Conservation (phyloP, 2,329 filamentous ascomycete genomes). For the Macrophomina phaseolina region DNA sequence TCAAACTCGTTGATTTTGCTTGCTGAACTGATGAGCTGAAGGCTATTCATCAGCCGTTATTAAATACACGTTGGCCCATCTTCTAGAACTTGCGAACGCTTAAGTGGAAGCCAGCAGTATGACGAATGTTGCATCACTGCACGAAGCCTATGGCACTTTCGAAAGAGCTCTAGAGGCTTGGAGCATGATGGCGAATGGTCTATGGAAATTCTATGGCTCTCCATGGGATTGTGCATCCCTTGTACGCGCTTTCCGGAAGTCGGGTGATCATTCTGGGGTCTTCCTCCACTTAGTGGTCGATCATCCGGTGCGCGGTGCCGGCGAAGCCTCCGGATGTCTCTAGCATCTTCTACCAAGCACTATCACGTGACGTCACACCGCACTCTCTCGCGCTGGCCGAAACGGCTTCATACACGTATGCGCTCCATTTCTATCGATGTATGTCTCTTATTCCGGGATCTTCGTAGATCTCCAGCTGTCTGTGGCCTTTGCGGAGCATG, state of each 20-base stretch:
- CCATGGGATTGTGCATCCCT: background rate
- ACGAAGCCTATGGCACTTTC: slow-evolving; percentile 7
- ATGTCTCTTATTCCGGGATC: slow-evolving; percentile 82
- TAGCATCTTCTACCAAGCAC: slow-evolving; percentile 19
- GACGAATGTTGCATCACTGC: slow-evolving; percentile 3
- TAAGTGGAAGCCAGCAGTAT: background rate
- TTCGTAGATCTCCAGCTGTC: slow-evolving; percentile 83
- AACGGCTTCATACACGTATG: background rate
- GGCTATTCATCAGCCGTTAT: background rate
- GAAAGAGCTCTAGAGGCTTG: slow-evolving; percentile 13
- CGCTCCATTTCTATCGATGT: slow-evolving; percentile 20
- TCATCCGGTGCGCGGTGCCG: background rate
- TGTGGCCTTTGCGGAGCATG: slow-evolving; percentile 77
- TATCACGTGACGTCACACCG: slow-evolving; percentile 16
- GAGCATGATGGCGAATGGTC: slow-evolving; percentile 6
- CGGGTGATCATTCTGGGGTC: slow-evolving; percentile 18
- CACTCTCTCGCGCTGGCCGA: background rate
- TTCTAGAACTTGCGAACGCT: slow-evolving; percentile 40
- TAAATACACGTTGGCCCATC: slow-evolving; percentile 37
- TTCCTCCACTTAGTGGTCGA: slow-evolving; percentile 6
- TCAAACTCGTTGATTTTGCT: slow-evolving; percentile 34
- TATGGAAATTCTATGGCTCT: slow-evolving; percentile 2
- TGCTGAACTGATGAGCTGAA: slow-evolving; percentile 36
- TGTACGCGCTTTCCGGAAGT: slow-evolving; percentile 4
- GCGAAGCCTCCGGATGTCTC: slow-evolving; percentile 8